phyloP scores from a whole-genome alignment of 2,329 filamentous ascomycete genomes.

The Aspergillus sojae region DNA sequence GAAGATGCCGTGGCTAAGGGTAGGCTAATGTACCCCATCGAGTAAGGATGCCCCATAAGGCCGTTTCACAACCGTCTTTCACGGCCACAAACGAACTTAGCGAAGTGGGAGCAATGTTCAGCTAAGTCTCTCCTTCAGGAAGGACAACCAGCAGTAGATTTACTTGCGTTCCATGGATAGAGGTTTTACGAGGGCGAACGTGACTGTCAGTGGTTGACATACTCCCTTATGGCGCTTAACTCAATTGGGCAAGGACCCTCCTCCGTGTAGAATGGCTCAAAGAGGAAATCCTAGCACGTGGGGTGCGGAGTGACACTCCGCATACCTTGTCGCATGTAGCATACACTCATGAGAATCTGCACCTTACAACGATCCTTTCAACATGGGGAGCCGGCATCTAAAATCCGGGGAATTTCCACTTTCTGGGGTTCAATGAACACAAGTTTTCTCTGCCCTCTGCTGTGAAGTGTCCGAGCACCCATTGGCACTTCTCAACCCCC shows the following conservation, averaged over 20 bases:
- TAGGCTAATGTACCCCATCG: background rate
- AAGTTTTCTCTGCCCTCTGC: background rate
- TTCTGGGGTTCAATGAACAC: constrained; percentile 1
- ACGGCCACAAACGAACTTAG: background rate
- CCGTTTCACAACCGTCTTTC: background rate
- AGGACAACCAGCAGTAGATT: background rate
- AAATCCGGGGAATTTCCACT: constrained; percentile 11
- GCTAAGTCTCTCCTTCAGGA: background rate
- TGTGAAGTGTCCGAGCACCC: background rate
- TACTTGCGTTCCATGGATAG: background rate
- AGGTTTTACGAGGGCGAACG: background rate
- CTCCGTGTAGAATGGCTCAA: constrained; percentile 10
- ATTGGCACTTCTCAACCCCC: background rate
- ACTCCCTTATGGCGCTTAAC: background rate
- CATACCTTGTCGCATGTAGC: background rate
- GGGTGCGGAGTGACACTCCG: constrained; percentile 13
- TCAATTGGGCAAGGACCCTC: constrained; percentile 8
- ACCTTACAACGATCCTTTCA: background rate
- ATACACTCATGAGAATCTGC: background rate
- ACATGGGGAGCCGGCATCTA: constrained; percentile 8
- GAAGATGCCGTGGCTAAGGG: background rate
- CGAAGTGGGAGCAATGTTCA: background rate
- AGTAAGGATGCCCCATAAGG: background rate
- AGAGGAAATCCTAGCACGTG: constrained; percentile 15
- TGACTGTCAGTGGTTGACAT: background rate